A percentile compares a stretch with the other conserved stretches of the same genome.
These are phyloP conservation scores for Nigrospora osmanthi DNA, from an alignment of 2,329 filamentous ascomycete genomes.

Conservation along the genomic window DNA sequence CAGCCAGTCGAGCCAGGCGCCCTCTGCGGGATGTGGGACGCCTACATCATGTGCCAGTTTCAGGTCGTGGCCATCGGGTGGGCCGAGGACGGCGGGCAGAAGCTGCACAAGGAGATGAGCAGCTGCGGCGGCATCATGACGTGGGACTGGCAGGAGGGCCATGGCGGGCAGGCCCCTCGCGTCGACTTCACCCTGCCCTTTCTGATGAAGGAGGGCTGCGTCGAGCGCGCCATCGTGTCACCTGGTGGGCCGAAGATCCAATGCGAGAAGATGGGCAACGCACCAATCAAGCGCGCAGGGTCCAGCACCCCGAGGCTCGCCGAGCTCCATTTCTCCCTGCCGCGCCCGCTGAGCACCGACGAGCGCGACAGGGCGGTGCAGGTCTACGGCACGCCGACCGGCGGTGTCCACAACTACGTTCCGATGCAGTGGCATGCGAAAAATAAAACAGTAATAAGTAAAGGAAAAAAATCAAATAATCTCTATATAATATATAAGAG, in stretches of 20 bases:
- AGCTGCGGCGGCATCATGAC: background rate
- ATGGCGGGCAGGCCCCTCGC: background rate
- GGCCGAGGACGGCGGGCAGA: background rate
- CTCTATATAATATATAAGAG: too few relatives aligned
- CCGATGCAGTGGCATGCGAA: background rate
- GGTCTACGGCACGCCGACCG: background rate
- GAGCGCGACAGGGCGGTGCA: background rate
- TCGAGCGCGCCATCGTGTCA: constrained; percentile 17
- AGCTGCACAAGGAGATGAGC: background rate
- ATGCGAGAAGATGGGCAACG: constrained; percentile 4
- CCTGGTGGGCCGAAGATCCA: constrained; percentile 15
- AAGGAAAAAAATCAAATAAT: too few relatives aligned
- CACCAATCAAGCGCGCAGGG: background rate
- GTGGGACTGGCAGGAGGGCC: background rate
- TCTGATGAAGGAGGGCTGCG: constrained; percentile 15
- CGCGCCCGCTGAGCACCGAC: background rate
- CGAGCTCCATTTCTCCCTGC: background rate
- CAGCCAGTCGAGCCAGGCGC: background rate
- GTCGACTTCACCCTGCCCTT: constrained; percentile 13
- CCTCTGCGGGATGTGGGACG: background rate
- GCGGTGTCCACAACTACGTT: background rate
- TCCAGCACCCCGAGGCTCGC: too few relatives aligned
- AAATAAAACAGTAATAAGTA: too few relatives aligned
- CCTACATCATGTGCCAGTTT: background rate
- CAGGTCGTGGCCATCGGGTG: background rate